Base-by-base conservation (phyloP, 2,329 filamentous ascomycete species). In the Elsinoe australis region DNA sequence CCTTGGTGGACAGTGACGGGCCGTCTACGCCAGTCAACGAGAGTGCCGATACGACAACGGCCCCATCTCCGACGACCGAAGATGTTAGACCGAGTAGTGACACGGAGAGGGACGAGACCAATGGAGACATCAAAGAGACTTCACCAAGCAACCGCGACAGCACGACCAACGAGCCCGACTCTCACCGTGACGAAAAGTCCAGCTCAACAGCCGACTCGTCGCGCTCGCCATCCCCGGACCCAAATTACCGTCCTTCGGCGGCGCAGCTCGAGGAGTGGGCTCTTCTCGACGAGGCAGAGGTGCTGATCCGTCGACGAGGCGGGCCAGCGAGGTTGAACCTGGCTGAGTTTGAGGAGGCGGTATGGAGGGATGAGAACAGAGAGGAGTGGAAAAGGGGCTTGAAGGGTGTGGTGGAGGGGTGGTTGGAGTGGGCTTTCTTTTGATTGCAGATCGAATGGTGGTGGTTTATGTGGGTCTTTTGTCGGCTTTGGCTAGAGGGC, bases 371-470 rank as follows among this genome's bases (percentile, higher is more conserved):
- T n/a, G 75, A 80, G 36, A 53, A 49, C 53, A 77, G 82, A 55
- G 78, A 79, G 18, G 68, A 38, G 8, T 32, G 32, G 71, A 21
- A 79, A 80, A 60, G 22, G 22, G 33, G 33, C 5, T 69, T 82
- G 47, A 72, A 89, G 52, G 85, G 86, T 56, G 90, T 95, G 64
- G 72, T 95, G 38, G 86, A 86, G 51, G 86, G 80, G 58, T 96
- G 90, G 90, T 86, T 95, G 64, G 89, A 95, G 54, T 73, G 79
- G 73, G 77, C 77, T 58, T 72, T 73, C 62, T 78, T 81, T 61
- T 79, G 61, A 73, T 52, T 14, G 34, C 17, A 34, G 17, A 14
- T 17, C 15, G 14, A 10, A 9, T n/a, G 12, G 15, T 29, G 24
- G n/a, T 17, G 8, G 15, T n/a, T 10, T 7, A 19, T 7, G 26